phyloP scores from a whole-genome alignment of 768 basidiomycete species.

The Phanerochaete sordida region DNA sequence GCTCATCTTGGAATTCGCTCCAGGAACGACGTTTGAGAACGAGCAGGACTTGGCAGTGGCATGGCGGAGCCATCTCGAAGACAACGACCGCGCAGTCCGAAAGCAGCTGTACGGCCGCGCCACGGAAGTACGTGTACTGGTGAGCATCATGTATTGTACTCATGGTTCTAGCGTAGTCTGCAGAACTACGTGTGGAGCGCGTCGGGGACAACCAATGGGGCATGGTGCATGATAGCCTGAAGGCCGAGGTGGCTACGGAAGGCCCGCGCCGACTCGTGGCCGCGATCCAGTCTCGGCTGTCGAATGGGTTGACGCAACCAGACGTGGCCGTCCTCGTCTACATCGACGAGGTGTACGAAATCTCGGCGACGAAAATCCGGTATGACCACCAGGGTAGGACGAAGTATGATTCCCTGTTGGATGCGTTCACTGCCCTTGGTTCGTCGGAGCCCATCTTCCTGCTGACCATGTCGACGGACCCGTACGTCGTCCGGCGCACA shows the following conservation, averaged over 20 bases:
- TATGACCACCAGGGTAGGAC: too few relatives aligned
- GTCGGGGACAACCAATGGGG: slow-evolving; percentile 17
- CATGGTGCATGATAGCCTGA: too few relatives aligned
- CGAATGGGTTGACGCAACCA: too few relatives aligned
- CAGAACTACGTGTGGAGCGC: too few relatives aligned
- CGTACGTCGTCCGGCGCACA: not conserved
- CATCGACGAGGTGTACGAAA: too few relatives aligned
- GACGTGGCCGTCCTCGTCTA: too few relatives aligned
- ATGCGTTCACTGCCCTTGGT: not conserved
- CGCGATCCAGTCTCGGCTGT: slow-evolving; percentile 1
- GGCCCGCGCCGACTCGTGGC: too few relatives aligned
- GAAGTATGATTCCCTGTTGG: not conserved
- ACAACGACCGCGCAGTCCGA: not conserved
- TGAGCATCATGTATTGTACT: too few relatives aligned
- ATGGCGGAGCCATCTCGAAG: not conserved
- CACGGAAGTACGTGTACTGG: too few relatives aligned
- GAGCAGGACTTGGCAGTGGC: not conserved
- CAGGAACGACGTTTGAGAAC: not conserved
- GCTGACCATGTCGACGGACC: not conserved
- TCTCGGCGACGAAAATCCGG: too few relatives aligned
- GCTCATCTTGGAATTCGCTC: not conserved
- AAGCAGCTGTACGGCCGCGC: not conserved
- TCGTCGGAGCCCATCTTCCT: not conserved
- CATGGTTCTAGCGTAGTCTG: too few relatives aligned
- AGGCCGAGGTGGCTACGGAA: too few relatives aligned